Conservation (phyloP, 352 stramenopile species). For the Globisporangium middletonii region DNA sequence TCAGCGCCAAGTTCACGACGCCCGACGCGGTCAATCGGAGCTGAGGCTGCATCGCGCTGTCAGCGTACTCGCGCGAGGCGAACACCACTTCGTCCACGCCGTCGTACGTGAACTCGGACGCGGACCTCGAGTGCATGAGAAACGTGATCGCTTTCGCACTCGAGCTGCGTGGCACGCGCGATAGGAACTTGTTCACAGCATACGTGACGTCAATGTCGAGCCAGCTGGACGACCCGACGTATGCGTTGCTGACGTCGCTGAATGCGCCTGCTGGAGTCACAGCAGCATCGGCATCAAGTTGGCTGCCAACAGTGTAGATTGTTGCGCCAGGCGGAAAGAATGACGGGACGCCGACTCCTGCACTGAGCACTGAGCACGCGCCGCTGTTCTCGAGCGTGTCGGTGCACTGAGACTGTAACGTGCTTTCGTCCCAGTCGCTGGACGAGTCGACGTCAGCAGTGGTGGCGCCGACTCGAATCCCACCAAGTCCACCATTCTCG, state of each 20-base stretch:
- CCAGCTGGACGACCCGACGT: constrained; percentile 34
- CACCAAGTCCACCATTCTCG: constrained; percentile 57
- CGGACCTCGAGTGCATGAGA: constrained; percentile 40
- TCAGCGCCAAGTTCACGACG: constrained; percentile 36
- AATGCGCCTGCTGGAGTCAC: constrained; percentile 30
- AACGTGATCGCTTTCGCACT: constrained; percentile 36
- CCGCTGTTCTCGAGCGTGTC: constrained; percentile 9
- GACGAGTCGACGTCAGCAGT: constrained; percentile 16
- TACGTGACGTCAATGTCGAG: constrained; percentile 63
- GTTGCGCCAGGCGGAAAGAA: constrained; percentile 30
- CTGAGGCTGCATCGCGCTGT: constrained; percentile 27
- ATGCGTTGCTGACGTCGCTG: constrained; percentile 30
- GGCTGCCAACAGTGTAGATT: constrained; percentile 20
- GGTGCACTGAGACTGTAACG: constrained; percentile 11
- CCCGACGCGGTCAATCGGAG: constrained; percentile 43
- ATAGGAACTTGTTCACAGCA: constrained; percentile 46
- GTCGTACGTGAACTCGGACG: constrained; percentile 40
- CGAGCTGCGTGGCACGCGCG: constrained; percentile 13
- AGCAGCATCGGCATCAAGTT: constrained; percentile 21
- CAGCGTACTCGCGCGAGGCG: constrained; percentile 44
- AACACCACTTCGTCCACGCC: constrained; percentile 49
- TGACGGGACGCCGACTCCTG: constrained; percentile 9
- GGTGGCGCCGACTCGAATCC: constrained; percentile 41
- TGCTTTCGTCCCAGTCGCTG: constrained; percentile 32
- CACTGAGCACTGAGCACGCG: constrained; percentile 20